These are phyloP conservation scores for Kwoniella mangroviensis DNA, from an alignment of 768 basidiomycete species.

Conservation along the genomic window DNA sequence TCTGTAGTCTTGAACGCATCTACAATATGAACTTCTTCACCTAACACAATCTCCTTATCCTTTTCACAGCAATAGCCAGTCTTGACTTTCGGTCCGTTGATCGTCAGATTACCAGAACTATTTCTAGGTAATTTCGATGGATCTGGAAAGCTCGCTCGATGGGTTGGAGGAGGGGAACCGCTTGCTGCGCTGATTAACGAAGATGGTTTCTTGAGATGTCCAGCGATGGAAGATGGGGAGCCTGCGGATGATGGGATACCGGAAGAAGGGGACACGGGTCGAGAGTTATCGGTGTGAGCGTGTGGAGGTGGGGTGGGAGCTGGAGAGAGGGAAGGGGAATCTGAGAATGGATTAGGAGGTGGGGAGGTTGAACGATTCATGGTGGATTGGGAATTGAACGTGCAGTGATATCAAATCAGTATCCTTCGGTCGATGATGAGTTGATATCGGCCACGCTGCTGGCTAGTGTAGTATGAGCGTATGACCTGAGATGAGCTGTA, in stretches of 20 bases:
- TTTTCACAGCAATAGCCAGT: slow-evolving; percentile 54
- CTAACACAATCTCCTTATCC: slow-evolving; percentile 51
- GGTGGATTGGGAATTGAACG: background rate
- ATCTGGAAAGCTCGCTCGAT: slow-evolving; percentile 52
- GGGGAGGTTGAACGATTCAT: slow-evolving; percentile 18
- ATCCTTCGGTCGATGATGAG: too few relatives aligned
- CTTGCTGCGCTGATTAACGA: slow-evolving; percentile 49
- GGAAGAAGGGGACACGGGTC: slow-evolving; percentile 20
- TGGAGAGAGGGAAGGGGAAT: slow-evolving; percentile 37
- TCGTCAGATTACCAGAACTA: slow-evolving; percentile 23
- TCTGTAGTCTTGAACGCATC: slow-evolving; percentile 94
- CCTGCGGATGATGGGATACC: slow-evolving; percentile 16
- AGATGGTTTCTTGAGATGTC: slow-evolving; percentile 29
- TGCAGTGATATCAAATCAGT: too few relatives aligned
- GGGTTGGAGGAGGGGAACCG: slow-evolving; percentile 52
- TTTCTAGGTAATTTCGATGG: slow-evolving; percentile 45
- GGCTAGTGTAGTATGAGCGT: too few relatives aligned
- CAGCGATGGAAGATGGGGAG: slow-evolving; percentile 23
- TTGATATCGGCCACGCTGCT: too few relatives aligned
- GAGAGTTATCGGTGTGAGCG: slow-evolving; percentile 15
- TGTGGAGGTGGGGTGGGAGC: slow-evolving; percentile 16
- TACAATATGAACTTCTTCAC: slow-evolving; percentile 64
- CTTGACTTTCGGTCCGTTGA: slow-evolving; percentile 50
- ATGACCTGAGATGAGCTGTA: too few relatives aligned
- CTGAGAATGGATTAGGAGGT: slow-evolving; percentile 36